Evolutionary conservation across 805 yeast species (phyloP), one percentile per base, ranked within the genome.

Genomic region (Candida takata): DNA sequence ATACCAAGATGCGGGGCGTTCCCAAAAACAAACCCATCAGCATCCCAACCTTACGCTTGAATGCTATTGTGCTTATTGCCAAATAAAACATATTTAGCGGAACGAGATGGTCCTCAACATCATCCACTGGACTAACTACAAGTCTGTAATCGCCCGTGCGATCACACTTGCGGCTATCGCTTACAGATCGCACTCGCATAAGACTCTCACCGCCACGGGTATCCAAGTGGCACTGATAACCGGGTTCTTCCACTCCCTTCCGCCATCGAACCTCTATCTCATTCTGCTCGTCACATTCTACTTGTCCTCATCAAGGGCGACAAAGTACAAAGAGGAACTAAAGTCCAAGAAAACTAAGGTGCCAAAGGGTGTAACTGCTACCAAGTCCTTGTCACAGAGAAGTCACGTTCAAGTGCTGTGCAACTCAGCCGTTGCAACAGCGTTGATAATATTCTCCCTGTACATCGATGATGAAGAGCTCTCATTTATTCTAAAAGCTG

Each of bases 371-470:
- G 38, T 37, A 3, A 15, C 35, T 1, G 13, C 30, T 5, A 43
- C 54, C 5, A 47, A 42, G 16, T 57, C 54, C 6, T 52, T 51
- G 3, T 35, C 52, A 2, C 64, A 65, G 13, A 47, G 72, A 21
- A 62, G 62, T 9, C 57, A 61, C 35, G 45, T 63, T 16, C 72
- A 67, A 48, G 72, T 67, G 8, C 40, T 67, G 18, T 54, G 63
- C 25, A 67, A 67, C 39, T 66, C 72, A 4, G 41, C 57, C 1
- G 46, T 57, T 19, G 69, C 72, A 3, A 46, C 67, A 2, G 16
- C 58, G 0, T 43, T 65, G 18, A 60, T 67, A 4, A 5, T 64
- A 6, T 16, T 43, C 3, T 55, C 58, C 10, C 17, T 38, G 1
- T 37, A 42, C 18, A 40, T 42, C 1, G 13, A 18, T 10, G 38